phyloP scores from a whole-genome alignment of 108 stramenopile species.

The Skeletonema marinoi region DNA sequence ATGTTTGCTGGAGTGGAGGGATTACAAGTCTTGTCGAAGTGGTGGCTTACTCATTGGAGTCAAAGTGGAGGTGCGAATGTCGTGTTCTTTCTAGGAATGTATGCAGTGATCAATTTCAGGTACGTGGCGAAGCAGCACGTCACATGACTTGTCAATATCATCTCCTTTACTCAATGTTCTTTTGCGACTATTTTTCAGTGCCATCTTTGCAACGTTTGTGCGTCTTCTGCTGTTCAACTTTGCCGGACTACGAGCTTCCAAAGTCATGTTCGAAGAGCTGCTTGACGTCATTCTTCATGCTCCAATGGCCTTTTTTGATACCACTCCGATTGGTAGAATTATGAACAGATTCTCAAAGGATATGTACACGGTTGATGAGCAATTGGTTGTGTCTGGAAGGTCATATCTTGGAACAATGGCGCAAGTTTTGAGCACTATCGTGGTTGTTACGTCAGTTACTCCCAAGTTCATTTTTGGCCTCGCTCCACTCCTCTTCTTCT shows the following conservation, averaged over 20 bases:
- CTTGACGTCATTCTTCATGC: conserved; percentile 71
- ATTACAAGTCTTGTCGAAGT: conserved; percentile 61
- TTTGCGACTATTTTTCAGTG: background rate
- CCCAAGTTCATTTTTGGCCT: conserved; percentile 33
- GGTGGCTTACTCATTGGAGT: conserved; percentile 79
- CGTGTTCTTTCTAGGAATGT: conserved; percentile 46
- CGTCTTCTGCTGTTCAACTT: conserved; percentile 55
- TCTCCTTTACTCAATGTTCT: no score
- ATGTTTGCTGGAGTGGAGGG: conserved; percentile 56
- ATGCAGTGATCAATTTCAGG: conserved; percentile 65
- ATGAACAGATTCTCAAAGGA: conserved; percentile 89
- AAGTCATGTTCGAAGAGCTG: conserved; percentile 53
- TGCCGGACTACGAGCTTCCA: conserved; percentile 57
- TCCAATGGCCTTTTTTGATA: conserved; percentile 91
- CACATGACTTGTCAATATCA: no score
- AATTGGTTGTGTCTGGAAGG: conserved; percentile 69
- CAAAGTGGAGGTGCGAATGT: conserved; percentile 23
- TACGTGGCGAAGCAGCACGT: no score
- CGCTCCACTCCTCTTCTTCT: conserved; percentile 68
- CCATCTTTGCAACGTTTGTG: conserved; percentile 57
- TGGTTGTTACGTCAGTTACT: conserved; percentile 73
- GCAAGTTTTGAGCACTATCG: conserved; percentile 69
- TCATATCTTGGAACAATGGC: conserved; percentile 77
- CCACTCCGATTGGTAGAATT: conserved; percentile 66
- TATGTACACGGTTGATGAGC: conserved; percentile 93